phyloP scores from a whole-genome alignment of 2,329 filamentous ascomycete genomes.

The Botrytis deweyae region DNA sequence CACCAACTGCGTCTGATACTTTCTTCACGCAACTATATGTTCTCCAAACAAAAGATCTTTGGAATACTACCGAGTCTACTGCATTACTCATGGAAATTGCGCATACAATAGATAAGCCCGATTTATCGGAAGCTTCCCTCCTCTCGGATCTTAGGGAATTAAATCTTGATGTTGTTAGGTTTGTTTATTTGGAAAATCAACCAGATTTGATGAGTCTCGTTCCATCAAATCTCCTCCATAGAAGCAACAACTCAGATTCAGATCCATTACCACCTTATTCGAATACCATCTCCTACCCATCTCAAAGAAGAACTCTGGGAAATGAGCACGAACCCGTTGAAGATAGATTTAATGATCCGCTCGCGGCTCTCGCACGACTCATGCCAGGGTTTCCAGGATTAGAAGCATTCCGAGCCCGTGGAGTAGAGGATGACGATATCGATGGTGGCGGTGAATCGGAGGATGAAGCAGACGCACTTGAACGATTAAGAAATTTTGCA shows the following conservation, averaged over 20 bases:
- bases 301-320: conserved; percentile 28
- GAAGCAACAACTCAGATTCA: conserved; percentile 38
- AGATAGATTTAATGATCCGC: conserved; percentile 30
- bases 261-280: conserved; percentile 40
- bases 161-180: conserved; percentile 38
- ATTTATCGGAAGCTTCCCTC: conserved; percentile 23
- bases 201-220: conserved; percentile 38
- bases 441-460: conserved; percentile 13
- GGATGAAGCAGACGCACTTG: conserved; percentile 4
- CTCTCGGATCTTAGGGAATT: conserved; percentile 31
- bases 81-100: conserved; percentile 63
- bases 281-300: conserved; percentile 37
- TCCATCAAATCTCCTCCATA: conserved; percentile 36
- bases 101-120: conserved; percentile 42
- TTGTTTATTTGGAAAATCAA: conserved; percentile 39
- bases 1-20: conserved; percentile 52
- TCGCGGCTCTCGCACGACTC: conserved; percentile 34
- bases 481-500: conserved; percentile 8
- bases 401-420: conserved; percentile 9
- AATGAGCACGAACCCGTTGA: conserved; percentile 3
- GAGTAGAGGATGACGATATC: conserved; percentile 13
- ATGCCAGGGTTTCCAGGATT: conserved; percentile 25
- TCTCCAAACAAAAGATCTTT: conserved; percentile 66
- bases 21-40: conserved; percentile 65
- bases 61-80: conserved; percentile 67